A percentile compares a stretch with the other conserved stretches of the same genome.
These are phyloP conservation scores for Ilyonectria sp. DNA, from an alignment of 2,329 filamentous ascomycete genomes.

Conservation along the genomic window DNA sequence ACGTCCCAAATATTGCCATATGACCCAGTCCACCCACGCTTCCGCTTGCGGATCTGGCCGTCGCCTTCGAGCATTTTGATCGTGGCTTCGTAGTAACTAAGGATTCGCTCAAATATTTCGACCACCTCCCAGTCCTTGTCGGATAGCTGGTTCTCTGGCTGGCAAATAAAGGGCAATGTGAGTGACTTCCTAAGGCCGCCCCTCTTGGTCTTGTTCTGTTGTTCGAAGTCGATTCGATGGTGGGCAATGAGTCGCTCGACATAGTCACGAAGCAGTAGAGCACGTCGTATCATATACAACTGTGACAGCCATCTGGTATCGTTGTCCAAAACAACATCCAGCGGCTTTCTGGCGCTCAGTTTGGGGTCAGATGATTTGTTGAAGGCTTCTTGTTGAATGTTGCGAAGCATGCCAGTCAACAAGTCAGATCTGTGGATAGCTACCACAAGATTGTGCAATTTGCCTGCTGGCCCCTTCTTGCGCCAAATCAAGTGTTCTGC, in stretches of 20 bases:
- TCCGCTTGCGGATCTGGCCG: slow-evolving; percentile 1
- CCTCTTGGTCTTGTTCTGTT: neutral
- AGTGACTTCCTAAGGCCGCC: slow-evolving; percentile 24
- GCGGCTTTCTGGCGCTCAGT: slow-evolving; percentile 18
- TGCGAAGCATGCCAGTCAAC: slow-evolving; percentile 22
- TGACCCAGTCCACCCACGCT: slow-evolving; percentile 19
- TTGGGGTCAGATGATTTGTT: slow-evolving; percentile 14
- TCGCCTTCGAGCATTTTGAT: too few relatives aligned
- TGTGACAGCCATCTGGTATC: slow-evolving; percentile 36
- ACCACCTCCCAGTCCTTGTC: slow-evolving; percentile 29
- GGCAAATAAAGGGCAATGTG: slow-evolving; percentile 1
- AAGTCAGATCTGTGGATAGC: slow-evolving; percentile 28
- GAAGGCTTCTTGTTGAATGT: slow-evolving; percentile 12
- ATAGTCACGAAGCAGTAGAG: too few relatives aligned
- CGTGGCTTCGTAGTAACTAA: too few relatives aligned
- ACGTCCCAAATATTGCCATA: slow-evolving; percentile 13
- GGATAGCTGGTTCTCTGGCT: slow-evolving; percentile 1
- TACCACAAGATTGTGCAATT: slow-evolving; percentile 34
- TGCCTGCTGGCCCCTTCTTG: slow-evolving; percentile 31
- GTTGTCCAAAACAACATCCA: slow-evolving; percentile 32
- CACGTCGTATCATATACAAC: slow-evolving; percentile 31
- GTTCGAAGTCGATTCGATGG: neutral
- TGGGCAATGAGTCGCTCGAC: too few relatives aligned
- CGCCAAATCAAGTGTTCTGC: slow-evolving; percentile 23
- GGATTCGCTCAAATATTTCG: slow-evolving; percentile 9